Evolutionary conservation across 2,329 filamentous ascomycete species (phyloP).

Genomic region (Cladosporium colombiae): DNA sequence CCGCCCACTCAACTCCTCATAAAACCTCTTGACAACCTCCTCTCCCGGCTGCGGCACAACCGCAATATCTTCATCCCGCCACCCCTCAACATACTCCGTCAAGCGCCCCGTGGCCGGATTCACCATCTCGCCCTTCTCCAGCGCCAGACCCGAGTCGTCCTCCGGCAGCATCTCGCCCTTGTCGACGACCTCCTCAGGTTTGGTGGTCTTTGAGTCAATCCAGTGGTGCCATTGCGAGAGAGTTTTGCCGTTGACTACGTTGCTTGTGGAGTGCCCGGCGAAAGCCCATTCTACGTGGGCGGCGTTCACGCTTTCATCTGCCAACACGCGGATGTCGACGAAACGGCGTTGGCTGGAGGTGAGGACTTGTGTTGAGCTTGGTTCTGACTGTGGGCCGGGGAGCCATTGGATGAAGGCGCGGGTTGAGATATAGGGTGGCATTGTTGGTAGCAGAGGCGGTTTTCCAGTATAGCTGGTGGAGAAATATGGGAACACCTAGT

Average conservation of each 20-base stretch:
- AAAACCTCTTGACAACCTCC: neutral
- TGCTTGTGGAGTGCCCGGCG: slow-evolving; percentile 53
- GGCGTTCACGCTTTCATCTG: slow-evolving; percentile 22
- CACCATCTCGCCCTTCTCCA: slow-evolving; percentile 62
- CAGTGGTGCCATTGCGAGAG: slow-evolving; percentile 58
- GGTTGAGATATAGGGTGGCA: slow-evolving; percentile 49
- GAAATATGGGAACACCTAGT: neutral
- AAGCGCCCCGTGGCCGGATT: slow-evolving; percentile 56
- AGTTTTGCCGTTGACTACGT: neutral
- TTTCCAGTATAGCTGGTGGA: neutral
- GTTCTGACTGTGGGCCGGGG: slow-evolving; percentile 55
- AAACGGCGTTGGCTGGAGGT: slow-evolving; percentile 60
- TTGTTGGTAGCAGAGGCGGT: neutral
- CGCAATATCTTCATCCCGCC: slow-evolving; percentile 43
- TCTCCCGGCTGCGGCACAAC: neutral
- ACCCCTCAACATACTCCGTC: slow-evolving; percentile 54
- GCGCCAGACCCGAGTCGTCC: slow-evolving; percentile 40
- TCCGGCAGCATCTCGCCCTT: slow-evolving; percentile 57
- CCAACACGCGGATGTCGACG: slow-evolving; percentile 61
- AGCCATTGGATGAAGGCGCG: slow-evolving; percentile 61
- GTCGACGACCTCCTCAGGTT: slow-evolving; percentile 48
- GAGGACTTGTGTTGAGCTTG: slow-evolving; percentile 65
- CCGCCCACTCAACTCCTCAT: neutral
- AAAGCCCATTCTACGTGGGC: slow-evolving; percentile 65
- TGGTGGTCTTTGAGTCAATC: slow-evolving; percentile 56